Evolutionary conservation across 345 rosid genomes (phyloP).

Genomic region (Lumnitzera racemosa): DNA sequence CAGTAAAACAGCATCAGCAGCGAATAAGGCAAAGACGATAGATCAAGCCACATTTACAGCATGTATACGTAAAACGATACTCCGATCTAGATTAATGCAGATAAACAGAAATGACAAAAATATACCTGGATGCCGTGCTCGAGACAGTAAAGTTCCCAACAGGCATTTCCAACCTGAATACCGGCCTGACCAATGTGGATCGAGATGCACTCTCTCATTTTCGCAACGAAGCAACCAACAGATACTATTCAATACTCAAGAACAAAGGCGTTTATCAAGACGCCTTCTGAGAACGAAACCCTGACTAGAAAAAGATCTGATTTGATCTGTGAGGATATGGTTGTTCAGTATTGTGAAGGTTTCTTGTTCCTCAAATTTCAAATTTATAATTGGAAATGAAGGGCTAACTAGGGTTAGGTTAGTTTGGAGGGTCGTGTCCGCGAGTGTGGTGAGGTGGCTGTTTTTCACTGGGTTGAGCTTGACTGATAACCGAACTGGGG

Average conservation of each 20-base stretch:
- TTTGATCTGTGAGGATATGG: too few species aligned
- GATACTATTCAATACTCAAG: not conserved
- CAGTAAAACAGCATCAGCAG: too few species aligned
- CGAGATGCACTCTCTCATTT: conserved; percentile 71
- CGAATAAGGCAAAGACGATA: too few species aligned
- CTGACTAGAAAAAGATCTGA: too few species aligned
- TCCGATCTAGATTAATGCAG: not conserved
- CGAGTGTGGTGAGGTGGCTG: too few species aligned
- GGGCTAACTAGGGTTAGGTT: too few species aligned
- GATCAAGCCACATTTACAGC: not conserved
- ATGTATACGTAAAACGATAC: not conserved
- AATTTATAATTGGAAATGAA: too few species aligned
- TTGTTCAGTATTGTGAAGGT: too few species aligned
- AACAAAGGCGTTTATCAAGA: conserved; percentile 35
- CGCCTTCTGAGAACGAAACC: conserved; percentile 24
- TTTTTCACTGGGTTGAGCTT: too few species aligned
- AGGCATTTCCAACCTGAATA: conserved; percentile 74
- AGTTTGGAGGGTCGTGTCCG: too few species aligned
- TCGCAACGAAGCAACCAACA: not conserved
- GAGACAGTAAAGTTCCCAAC: conserved; percentile 67
- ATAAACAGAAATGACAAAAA: not conserved
- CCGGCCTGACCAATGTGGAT: conserved; percentile 82
- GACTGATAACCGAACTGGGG: too few species aligned
- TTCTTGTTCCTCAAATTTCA: too few species aligned
- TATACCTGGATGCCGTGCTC: conserved; percentile 71